Conservation (phyloP, 805 yeast genomes). For the Wickerhamiella occidentalis region DNA sequence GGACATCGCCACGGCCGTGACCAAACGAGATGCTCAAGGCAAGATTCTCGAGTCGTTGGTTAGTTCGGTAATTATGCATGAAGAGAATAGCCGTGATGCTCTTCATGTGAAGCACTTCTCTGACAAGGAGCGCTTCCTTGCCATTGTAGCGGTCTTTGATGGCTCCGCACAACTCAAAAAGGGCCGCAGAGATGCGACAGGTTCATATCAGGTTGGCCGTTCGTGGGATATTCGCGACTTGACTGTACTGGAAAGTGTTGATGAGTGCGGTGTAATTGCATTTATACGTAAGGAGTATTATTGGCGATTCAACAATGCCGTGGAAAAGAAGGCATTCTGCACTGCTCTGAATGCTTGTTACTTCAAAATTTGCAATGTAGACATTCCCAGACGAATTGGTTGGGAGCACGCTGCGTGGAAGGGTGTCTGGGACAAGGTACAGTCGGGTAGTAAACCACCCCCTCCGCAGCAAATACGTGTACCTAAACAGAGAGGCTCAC, state of each 20-base stretch:
- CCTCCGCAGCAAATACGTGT: neutral
- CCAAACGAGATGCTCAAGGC: constrained; percentile 2
- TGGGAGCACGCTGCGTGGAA: constrained; percentile 5
- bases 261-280: constrained; percentile 33
- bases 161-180: constrained; percentile 54
- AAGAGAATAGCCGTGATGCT: neutral
- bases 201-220: constrained; percentile 76
- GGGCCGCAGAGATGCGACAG: constrained; percentile 67
- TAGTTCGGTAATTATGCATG: neutral
- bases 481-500: neutral
- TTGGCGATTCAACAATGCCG: constrained; percentile 58
- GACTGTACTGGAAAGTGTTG: constrained; percentile 42
- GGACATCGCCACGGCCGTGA: constrained; percentile 7
- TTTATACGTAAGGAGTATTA: constrained; percentile 66
- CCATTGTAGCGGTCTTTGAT: constrained; percentile 13
- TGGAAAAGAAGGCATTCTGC: constrained; percentile 48
- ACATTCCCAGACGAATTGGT: constrained; percentile 37
- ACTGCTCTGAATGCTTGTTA: constrained; percentile 41
- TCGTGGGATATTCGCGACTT: constrained; percentile 81
- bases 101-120: neutral
- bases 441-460: neutral
- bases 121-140: constrained; percentile 14
- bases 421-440: neutral
- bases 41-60: constrained; percentile 1
- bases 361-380: constrained; percentile 44